Evolutionary conservation across 2,329 filamentous ascomycete species (phyloP).

Genomic region (Rhexocercosporidium sp.): DNA sequence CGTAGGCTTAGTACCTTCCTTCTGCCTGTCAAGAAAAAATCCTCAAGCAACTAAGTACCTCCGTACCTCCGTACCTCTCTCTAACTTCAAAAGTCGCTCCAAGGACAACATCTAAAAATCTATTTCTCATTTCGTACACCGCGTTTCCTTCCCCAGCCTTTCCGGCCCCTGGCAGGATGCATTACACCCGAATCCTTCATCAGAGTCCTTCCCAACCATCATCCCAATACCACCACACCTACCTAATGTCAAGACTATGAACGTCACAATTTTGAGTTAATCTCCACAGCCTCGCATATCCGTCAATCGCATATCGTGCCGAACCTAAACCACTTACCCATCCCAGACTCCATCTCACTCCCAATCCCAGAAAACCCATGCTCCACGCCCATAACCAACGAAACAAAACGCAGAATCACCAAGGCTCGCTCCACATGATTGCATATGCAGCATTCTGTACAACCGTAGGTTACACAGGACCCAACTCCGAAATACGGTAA

Average conservation of each 20-base stretch:
- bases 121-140: neutral
- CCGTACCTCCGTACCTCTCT: no score
- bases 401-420: no score
- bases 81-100: neutral
- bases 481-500: no score
- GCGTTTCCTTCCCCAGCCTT: neutral
- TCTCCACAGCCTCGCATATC: neutral
- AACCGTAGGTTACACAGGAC: neutral
- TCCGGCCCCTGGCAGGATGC: neutral
- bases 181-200: neutral
- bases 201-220: neutral
- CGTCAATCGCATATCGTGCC: neutral
- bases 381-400: neutral
- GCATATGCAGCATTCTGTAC: no score
- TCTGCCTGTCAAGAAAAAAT: no score
- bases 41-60: no score
- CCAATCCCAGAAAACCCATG: neutral
- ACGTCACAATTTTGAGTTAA: neutral
- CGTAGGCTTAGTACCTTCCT: no score
- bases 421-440: neutral
- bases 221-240: neutral
- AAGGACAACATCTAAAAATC: neutral
- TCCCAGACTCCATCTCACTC: neutral
- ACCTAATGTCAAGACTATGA: neutral
- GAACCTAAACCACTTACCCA: neutral